phyloP scores from a whole-genome alignment of 768 basidiomycete genomes.

The Agrocybe chaxingu region DNA sequence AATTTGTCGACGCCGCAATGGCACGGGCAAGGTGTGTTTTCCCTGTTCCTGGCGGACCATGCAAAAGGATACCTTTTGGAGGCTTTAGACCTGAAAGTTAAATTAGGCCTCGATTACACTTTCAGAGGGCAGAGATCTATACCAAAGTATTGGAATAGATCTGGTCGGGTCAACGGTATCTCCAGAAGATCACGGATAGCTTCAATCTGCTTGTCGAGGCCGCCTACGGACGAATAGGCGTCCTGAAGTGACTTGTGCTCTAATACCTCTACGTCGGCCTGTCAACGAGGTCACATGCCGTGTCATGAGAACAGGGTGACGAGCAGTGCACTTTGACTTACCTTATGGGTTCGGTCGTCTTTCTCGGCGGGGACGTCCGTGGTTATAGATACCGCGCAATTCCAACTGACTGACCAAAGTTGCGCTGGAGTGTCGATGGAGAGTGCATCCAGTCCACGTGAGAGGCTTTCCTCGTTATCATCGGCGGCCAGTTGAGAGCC shows the following conservation, averaged over 20 bases:
- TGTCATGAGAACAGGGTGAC: constrained; percentile 11
- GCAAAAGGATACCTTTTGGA: constrained; percentile 90
- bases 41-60: constrained; percentile 96
- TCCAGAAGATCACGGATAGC: constrained; percentile 53
- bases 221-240: constrained; percentile 85
- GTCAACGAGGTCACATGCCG: constrained; percentile 7
- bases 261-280: constrained; percentile 48
- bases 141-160: constrained; percentile 32
- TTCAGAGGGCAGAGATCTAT: constrained; percentile 4
- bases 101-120: neutral
- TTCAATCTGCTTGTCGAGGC: constrained; percentile 81
- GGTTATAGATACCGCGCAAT: constrained; percentile 49
- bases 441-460: constrained; percentile 39
- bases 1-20: constrained; percentile 83
- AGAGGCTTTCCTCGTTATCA: constrained; percentile 28
- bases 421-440: constrained; percentile 35
- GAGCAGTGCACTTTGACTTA: constrained; percentile 16
- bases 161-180: constrained; percentile 29
- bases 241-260: constrained; percentile 39
- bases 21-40: constrained; percentile 96
- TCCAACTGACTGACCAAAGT: constrained; percentile 70
- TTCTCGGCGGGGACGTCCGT: constrained; percentile 23
- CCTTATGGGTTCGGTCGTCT: constrained; percentile 31
- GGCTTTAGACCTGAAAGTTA: constrained; percentile 71
- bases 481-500: constrained; percentile 10